Base-by-base conservation (phyloP, 495 filamentous ascomycete genomes). In the Sphaerosporella brunnea region DNA sequence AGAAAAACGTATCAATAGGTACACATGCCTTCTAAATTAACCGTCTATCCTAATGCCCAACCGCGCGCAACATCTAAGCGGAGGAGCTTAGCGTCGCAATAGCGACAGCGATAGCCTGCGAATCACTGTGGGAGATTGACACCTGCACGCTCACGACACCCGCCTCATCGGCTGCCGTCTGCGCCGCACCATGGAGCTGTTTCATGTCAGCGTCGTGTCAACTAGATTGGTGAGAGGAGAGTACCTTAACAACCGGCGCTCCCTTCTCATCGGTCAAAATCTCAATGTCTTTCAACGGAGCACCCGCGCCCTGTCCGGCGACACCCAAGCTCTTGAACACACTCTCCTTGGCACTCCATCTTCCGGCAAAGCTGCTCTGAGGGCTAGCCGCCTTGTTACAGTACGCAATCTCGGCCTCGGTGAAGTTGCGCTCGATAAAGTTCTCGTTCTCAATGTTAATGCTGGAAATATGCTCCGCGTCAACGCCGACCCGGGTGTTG, bases 261-360 rank as follows among this genome's bases (percentile, higher is more conserved):
- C 92, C 90, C 20, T 74, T 81, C 43, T 79, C 73, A 59, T 88
- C 80, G 50, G 72, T 76, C 30, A 70, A 63, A 51, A 99, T 86
- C 70, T 99, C 90, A 66, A 99, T 96, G 11, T 95, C 88, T 68
- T 79, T 87, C 67, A 99, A 55, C 15, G 81, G 72, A 43, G 90
- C 87, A 51, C 92, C 90, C 10, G 79, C 86, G 45, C 90, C 90
- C 64, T 81, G 78, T 61, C 83, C 74, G 53, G 71, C 63, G n/a
- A 94, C 84, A 34, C 84, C 83, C n/a, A 99, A 67, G 10, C 82
- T 80, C 72, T 99, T 99, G 69, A 99, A 99, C 3, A 99, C 85
- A 3, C 88, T 90, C 68, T 99, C 90, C 66, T 99, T 99, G 2
- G 90, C 90, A 53, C 77, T 84, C 90, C 90, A 99, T 48, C 84